Evolutionary conservation across 495 filamentous ascomycete genomes (phyloP), one percentile per base, ranked within the genome.

Genomic region (Penicillium cataractarum): DNA sequence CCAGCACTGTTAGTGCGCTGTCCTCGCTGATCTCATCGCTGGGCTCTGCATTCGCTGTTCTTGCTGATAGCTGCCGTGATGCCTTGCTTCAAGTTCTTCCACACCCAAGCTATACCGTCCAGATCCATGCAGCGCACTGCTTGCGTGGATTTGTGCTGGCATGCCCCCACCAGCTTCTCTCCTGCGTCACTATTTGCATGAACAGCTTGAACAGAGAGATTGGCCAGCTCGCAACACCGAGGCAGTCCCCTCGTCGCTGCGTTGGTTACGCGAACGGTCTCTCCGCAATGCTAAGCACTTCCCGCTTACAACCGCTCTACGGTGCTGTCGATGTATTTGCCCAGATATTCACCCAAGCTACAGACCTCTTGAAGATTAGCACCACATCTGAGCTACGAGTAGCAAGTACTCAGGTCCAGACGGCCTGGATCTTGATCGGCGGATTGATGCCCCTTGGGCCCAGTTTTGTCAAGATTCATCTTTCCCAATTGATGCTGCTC

Each of bases 391-490:
- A 99, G 65, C 82, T 99, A 57, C 89, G 96, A 48, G 88, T 94
- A 50, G 94, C 94, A 19, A 90, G 90, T 66, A 96, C 92, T 17
- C 95, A 99, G 70, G 92, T 99, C 37, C 95, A 99, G 67, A 93
- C 98, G 6, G 94, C 95, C 21, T 99, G 95, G 95, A 96, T 96
- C 46, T 76, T 99, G 55, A 96, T 99, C 58, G 95, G 95, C 35
- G 95, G 95, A 0, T 77, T 99, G 26, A 98, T 98, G 96, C 91
- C 93, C 7, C 82, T 98, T 2, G 95, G 95, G 0, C 96, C 96
- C 6, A 97, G 96, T 71, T 99, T 99, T 72, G 94, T 98, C 75
- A 99, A 99, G 76, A 98, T 97, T 42, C 95, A 98, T 78, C 83
- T 99, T 21, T 94, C 94, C 3, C 95, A 98, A 73, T 79, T 99